Conservation (phyloP, 345 rosid species). For the Turnera subulata region DNA sequence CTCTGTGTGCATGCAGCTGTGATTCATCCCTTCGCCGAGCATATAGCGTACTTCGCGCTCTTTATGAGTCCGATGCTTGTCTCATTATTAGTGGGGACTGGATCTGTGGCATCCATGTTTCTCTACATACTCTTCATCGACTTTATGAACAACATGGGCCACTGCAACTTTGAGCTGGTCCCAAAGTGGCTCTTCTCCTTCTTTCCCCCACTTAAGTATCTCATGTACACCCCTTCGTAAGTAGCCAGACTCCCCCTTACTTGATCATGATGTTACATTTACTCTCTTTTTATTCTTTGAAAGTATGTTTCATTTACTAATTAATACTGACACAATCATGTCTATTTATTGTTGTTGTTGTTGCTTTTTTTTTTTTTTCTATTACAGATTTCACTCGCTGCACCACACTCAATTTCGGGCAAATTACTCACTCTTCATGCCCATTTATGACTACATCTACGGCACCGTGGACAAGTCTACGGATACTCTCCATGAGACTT, state of each 20-base stretch:
- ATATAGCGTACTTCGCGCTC: conserved; percentile 41
- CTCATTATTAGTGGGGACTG: conserved; percentile 22
- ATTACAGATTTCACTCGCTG: conserved; percentile 23
- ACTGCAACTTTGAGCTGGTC: conserved; percentile 78
- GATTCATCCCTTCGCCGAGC: conserved; percentile 92
- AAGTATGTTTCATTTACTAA: not conserved
- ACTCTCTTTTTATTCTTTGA: not conserved
- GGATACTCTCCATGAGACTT: conserved; percentile 7
- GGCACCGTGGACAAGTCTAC: conserved; percentile 18
- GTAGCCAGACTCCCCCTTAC: conserved; percentile 13
- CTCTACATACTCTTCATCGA: conserved; percentile 50
- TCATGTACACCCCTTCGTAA: conserved; percentile 72
- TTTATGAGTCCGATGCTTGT: conserved; percentile 43
- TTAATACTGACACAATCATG: no score
- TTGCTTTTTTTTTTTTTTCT: not conserved
- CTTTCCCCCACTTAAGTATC: conserved; percentile 66
- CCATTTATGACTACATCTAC: conserved; percentile 21
- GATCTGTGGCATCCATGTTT: conserved; percentile 17
- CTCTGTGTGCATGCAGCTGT: conserved; percentile 40
- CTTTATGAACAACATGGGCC: conserved; percentile 84
- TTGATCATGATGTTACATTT: not conserved
- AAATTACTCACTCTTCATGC: conserved; percentile 28
- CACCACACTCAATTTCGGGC: conserved; percentile 30
- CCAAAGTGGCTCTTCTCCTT: conserved; percentile 48
- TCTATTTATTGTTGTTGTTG: no score